Conservation (phyloP, 1,139 yeast species). For the Meyerozyma athensensis region DNA sequence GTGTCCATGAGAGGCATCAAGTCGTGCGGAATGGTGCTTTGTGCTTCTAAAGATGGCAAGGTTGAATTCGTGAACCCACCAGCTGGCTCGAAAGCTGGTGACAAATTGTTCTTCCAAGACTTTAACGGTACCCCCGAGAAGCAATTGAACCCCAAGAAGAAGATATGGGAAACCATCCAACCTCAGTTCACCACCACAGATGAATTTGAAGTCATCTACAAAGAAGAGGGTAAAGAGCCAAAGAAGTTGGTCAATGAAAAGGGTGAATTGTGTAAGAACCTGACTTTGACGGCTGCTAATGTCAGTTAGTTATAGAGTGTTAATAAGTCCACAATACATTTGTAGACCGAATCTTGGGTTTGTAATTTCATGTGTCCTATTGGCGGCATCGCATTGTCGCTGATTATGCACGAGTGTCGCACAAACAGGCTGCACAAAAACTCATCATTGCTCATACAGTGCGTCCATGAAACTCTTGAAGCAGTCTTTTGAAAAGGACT, state of each 20-base stretch:
- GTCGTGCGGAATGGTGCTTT: constrained; percentile 93
- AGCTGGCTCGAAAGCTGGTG: constrained; percentile 91
- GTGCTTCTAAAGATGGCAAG: constrained; percentile 67
- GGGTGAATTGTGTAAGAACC: constrained; percentile 69
- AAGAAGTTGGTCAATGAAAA: constrained; percentile 71
- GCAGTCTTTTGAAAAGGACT: constrained; percentile 53
- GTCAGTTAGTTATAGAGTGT: too few relatives aligned
- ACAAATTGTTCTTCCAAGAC: constrained; percentile 90
- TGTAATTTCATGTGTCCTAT: background rate
- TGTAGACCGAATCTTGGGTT: constrained; percentile 1
- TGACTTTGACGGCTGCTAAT: constrained; percentile 61
- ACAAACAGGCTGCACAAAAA: background rate
- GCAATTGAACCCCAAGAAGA: constrained; percentile 96
- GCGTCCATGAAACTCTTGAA: constrained; percentile 49
- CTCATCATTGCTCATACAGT: background rate
- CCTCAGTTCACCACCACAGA: constrained; percentile 84
- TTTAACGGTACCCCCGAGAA: constrained; percentile 85
- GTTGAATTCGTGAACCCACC: constrained; percentile 97
- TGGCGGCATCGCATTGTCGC: constrained; percentile 2
- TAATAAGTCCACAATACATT: too few relatives aligned
- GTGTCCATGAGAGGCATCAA: constrained; percentile 93
- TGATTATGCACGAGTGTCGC: constrained; percentile 4
- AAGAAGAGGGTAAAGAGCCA: constrained; percentile 74
- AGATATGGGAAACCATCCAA: constrained; percentile 93
- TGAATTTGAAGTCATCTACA: constrained; percentile 70